phyloP scores from a whole-genome alignment of 2,329 filamentous ascomycete genomes.

The Xylariaceae sp. region DNA sequence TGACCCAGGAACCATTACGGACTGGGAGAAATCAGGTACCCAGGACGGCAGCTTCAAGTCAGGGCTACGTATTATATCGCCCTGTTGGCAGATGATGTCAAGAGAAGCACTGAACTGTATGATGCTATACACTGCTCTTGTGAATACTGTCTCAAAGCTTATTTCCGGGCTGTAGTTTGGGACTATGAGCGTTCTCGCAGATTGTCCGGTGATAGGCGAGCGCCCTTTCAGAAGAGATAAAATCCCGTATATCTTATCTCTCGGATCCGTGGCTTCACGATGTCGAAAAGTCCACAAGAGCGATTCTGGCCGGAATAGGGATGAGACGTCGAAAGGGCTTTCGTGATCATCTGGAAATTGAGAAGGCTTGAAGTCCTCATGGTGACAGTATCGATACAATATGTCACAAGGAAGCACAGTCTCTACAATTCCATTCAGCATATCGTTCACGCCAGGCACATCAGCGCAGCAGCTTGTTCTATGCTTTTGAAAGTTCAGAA shows the following conservation, averaged over 20 bases:
- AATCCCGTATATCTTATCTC: conserved; percentile 17
- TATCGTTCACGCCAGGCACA: conserved; percentile 13
- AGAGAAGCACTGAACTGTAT: conserved; percentile 17
- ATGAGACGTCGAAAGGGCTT: conserved; percentile 1
- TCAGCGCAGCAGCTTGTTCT: conserved; percentile 18
- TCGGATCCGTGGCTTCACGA: conserved; percentile 14
- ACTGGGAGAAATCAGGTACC: conserved; percentile 18
- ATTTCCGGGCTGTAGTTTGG: conserved; percentile 11
- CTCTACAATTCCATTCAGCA: conserved; percentile 15
- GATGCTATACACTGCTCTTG: conserved; percentile 5
- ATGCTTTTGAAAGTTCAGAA: conserved; percentile 21
- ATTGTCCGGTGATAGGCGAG: neutral
- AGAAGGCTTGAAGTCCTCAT: conserved; percentile 1
- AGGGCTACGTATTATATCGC: neutral
- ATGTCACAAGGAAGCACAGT: conserved; percentile 14
- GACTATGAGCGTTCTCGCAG: conserved; percentile 5
- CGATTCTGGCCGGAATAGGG: conserved; percentile 15
- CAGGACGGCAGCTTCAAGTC: conserved; percentile 10
- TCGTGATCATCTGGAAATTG: neutral
- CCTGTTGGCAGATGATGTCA: conserved; percentile 16
- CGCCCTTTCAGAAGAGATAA: conserved; percentile 13
- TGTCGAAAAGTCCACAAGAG: conserved; percentile 20
- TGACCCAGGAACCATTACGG: neutral
- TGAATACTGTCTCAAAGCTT: conserved; percentile 13
- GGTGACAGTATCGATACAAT: conserved; percentile 11